Conservation (phyloP, 805 yeast genomes). For the Sugiyamaella qingdaonensis region DNA sequence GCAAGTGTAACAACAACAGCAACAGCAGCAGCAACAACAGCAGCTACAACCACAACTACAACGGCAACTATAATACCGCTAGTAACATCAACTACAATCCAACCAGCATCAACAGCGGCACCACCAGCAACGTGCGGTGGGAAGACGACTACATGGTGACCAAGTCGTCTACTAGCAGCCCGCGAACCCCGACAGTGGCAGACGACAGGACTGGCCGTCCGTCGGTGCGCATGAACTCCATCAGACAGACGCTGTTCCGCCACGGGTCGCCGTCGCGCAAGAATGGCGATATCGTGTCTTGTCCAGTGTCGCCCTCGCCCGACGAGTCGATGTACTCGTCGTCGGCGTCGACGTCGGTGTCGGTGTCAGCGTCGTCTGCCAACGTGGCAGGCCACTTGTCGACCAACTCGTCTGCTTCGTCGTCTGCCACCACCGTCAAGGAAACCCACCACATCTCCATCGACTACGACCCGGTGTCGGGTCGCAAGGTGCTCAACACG, state of each 20-base stretch:
- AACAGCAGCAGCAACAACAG: too few relatives aligned
- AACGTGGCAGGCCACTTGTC: not conserved
- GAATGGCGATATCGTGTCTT: not conserved
- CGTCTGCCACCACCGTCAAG: conserved; percentile 48
- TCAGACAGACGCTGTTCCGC: conserved; percentile 1
- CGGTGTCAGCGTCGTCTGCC: not conserved
- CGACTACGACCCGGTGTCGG: conserved; percentile 84
- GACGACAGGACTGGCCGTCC: not conserved
- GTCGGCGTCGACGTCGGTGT: not conserved
- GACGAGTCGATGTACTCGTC: not conserved
- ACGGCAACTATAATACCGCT: too few relatives aligned
- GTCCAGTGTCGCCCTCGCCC: not conserved
- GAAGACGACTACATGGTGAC: not conserved
- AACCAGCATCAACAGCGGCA: too few relatives aligned
- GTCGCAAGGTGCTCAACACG: conserved; percentile 77
- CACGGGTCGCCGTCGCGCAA: not conserved
- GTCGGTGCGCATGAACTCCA: not conserved
- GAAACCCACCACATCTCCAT: conserved; percentile 77
- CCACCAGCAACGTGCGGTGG: not conserved
- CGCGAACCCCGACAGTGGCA: not conserved
- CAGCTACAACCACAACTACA: too few relatives aligned
- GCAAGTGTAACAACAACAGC: too few relatives aligned
- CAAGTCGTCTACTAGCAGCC: not conserved
- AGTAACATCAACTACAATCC: too few relatives aligned
- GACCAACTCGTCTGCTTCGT: conserved; percentile 6